phyloP scores from a whole-genome alignment of 176 grass and related monocot genomes.

The Hsuehochloa calcarea region DNA sequence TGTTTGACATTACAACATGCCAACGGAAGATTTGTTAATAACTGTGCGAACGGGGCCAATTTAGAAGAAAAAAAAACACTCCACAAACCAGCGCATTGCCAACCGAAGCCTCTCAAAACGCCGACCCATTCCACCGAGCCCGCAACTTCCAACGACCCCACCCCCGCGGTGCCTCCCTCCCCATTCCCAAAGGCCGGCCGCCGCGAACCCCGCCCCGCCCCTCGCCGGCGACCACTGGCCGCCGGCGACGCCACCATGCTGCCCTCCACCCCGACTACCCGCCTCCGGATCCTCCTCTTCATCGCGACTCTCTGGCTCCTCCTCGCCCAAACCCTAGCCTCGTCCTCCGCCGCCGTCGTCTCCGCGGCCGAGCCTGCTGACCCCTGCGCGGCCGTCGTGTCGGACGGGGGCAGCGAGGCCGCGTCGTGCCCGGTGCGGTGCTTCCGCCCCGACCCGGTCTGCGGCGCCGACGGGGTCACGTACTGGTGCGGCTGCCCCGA shows the following conservation, averaged over 20 bases:
- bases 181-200: background rate
- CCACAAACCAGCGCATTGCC: slow-evolving; percentile 18
- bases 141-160: background rate
- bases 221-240: slow-evolving; percentile 40
- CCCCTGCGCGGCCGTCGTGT: slow-evolving; percentile 41
- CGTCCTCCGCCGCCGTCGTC: background rate
- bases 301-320: slow-evolving; percentile 31
- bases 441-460: slow-evolving; percentile 86
- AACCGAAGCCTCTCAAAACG: slow-evolving; percentile 19
- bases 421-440: slow-evolving; percentile 61
- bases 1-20: too few species aligned
- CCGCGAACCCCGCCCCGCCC: background rate
- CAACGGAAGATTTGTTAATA: too few species aligned
- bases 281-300: slow-evolving; percentile 22
- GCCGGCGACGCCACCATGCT: slow-evolving; percentile 44
- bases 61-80: too few species aligned
- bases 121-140: slow-evolving; percentile 33
- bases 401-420: slow-evolving; percentile 35
- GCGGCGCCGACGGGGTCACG: slow-evolving; percentile 70
- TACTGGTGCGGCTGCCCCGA: slow-evolving; percentile 90
- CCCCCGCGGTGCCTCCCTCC: background rate
- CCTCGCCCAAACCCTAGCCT: slow-evolving; percentile 51
- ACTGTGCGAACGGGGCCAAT: too few species aligned
- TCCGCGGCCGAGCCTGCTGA: slow-evolving; percentile 7
- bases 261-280: background rate